Evolutionary conservation across 441 rosid species (phyloP).

Genomic region (Erodium moschatum): DNA sequence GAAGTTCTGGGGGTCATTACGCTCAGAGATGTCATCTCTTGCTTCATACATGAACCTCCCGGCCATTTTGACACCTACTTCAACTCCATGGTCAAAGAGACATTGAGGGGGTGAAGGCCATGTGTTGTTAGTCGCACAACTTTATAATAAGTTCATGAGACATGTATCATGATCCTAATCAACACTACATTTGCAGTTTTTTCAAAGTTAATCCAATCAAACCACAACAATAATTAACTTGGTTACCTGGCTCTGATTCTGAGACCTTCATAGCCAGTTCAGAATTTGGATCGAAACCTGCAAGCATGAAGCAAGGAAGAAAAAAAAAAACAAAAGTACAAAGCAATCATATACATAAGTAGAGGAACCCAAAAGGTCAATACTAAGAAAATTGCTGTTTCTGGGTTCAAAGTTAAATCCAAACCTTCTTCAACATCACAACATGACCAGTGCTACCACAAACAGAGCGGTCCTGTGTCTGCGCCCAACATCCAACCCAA

Average conservation of each 20-base stretch:
- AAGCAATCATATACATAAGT: too few species aligned
- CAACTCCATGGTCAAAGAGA: constrained; percentile 12
- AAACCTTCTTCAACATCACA: too few species aligned
- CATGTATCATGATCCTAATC: too few species aligned
- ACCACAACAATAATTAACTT: too few species aligned
- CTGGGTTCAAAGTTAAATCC: neutral
- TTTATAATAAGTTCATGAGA: neutral
- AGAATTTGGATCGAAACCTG: neutral
- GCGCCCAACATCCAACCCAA: neutral
- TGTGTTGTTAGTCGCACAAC: neutral
- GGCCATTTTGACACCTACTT: constrained; percentile 49
- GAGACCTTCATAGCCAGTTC: neutral
- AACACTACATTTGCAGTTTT: neutral
- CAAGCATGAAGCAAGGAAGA: neutral
- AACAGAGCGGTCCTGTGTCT: too few species aligned
- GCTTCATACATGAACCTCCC: constrained; percentile 73
- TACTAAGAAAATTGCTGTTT: too few species aligned
- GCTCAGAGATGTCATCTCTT: constrained; percentile 77
- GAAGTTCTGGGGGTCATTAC: constrained; percentile 72
- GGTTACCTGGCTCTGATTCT: neutral
- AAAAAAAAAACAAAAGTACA: neutral
- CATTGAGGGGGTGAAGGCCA: neutral
- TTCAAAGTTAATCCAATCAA: neutral
- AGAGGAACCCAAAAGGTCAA: neutral
- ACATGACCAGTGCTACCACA: too few species aligned